phyloP scores from a whole-genome alignment of 371 early-diverging fungal genomes.

The Rhizomucor pusillus region DNA sequence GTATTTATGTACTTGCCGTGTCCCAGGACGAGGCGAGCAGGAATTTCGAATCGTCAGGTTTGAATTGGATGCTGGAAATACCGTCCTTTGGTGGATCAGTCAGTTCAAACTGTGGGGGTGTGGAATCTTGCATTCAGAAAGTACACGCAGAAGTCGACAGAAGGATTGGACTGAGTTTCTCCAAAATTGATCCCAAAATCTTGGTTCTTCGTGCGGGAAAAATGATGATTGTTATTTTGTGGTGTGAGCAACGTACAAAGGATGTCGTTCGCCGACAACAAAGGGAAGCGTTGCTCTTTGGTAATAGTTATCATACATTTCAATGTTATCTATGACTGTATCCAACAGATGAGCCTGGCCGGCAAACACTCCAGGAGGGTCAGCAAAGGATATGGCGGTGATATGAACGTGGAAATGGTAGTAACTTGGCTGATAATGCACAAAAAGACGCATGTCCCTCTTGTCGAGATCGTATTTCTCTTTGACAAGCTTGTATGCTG shows the following conservation, averaged over 20 bases:
- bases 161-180: too few species aligned
- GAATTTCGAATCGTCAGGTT: slow-evolving; percentile 55
- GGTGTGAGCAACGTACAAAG: slow-evolving; percentile 11
- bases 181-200: too few species aligned
- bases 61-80: slow-evolving; percentile 75
- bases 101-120: slow-evolving; percentile 62
- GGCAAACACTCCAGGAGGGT: slow-evolving; percentile 58
- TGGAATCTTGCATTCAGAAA: slow-evolving; percentile 24
- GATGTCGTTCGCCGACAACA: slow-evolving; percentile 28
- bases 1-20: slow-evolving; percentile 45
- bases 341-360: slow-evolving; percentile 79
- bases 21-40: slow-evolving; percentile 91
- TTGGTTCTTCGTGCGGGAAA: too few species aligned
- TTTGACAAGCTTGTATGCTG: slow-evolving; percentile 42
- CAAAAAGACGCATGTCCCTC: slow-evolving; percentile 66
- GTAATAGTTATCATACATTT: slow-evolving; percentile 31
- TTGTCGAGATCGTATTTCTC: slow-evolving; percentile 39
- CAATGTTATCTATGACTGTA: slow-evolving; percentile 63
- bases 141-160: too few species aligned
- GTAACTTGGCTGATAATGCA: slow-evolving; percentile 88
- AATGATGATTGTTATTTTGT: too few species aligned
- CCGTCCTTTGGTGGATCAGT: slow-evolving; percentile 84
- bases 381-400: slow-evolving; percentile 60
- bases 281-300: slow-evolving; percentile 37
- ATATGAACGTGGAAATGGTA: slow-evolving; percentile 86